phyloP scores from a whole-genome alignment of 176 grass and related monocot genomes.

The Guadua angustifolia region DNA sequence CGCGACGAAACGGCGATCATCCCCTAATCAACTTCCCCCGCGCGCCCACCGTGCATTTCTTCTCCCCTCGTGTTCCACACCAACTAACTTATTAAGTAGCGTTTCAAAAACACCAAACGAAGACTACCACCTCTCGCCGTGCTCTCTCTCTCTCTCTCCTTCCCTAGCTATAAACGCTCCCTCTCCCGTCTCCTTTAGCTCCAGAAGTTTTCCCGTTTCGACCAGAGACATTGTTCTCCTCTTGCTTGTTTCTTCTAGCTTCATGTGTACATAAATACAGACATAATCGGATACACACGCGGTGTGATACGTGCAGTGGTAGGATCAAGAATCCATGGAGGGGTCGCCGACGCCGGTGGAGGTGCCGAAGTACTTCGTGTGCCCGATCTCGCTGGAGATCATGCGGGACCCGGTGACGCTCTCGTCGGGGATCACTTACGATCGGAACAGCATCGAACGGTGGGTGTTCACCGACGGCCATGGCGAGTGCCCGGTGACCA shows the following conservation, averaged over 20 bases:
- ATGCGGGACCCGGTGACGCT: slow-evolving; percentile 93
- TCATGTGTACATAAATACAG: slow-evolving; percentile 26
- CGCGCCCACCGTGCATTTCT: slow-evolving; percentile 1
- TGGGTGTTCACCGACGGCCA: slow-evolving; percentile 84
- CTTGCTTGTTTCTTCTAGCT: background rate
- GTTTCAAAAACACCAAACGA: slow-evolving; percentile 23
- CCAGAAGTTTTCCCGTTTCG: slow-evolving; percentile 42
- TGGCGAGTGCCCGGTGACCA: slow-evolving; percentile 73
- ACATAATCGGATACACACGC: background rate
- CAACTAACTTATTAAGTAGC: background rate
- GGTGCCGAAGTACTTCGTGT: slow-evolving; percentile 77
- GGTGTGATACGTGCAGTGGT: slow-evolving; percentile 1
- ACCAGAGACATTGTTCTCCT: background rate
- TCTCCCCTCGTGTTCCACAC: slow-evolving; percentile 34
- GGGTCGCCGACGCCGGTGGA: slow-evolving; percentile 44
- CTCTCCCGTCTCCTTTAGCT: slow-evolving; percentile 25
- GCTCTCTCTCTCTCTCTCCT: background rate
- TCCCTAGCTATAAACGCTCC: slow-evolving; percentile 6
- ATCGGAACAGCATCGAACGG: slow-evolving; percentile 80
- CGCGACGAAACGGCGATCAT: background rate
- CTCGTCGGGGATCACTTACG: slow-evolving; percentile 91
- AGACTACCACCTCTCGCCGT: slow-evolving; percentile 38
- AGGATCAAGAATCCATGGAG: slow-evolving; percentile 29
- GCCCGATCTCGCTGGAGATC: slow-evolving; percentile 84
- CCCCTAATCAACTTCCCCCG: background rate